Percentiles rank a stretch among this genome's conserved stretches.
phyloP scores from a whole-genome alignment of 306 rosid genomes.

The Inga laurina region DNA sequence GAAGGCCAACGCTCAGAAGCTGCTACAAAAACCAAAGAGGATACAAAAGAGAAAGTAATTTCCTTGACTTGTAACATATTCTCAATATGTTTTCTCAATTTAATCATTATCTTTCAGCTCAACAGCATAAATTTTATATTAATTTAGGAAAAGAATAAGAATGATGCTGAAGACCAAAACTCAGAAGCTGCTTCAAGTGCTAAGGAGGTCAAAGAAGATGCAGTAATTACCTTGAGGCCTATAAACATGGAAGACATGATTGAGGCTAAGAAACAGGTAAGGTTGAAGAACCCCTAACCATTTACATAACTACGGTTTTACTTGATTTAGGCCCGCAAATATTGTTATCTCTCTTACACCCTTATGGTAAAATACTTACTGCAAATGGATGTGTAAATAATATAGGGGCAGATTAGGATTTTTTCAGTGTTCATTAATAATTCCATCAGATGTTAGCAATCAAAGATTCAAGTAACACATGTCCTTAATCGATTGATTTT shows the following conservation, averaged over 20 bases:
- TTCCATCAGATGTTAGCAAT: too few species aligned
- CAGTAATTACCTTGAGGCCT: slow-evolving; percentile 32
- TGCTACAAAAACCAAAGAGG: background rate
- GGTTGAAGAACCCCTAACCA: background rate
- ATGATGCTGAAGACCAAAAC: slow-evolving; percentile 48
- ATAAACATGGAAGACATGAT: background rate
- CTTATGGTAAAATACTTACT: too few species aligned
- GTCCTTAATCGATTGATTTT: too few species aligned
- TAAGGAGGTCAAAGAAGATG: slow-evolving; percentile 60
- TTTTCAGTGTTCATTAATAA: too few species aligned
- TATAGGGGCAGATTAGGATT: too few species aligned
- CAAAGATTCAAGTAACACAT: too few species aligned
- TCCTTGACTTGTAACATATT: background rate
- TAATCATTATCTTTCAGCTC: background rate
- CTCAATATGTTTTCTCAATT: background rate
- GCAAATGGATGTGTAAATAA: too few species aligned
- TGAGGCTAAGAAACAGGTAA: background rate
- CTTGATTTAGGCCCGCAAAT: background rate
- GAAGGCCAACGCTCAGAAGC: background rate
- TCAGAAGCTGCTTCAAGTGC: slow-evolving; percentile 49
- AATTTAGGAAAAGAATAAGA: slow-evolving; percentile 70
- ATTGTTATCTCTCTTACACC: too few species aligned
- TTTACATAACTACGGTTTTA: background rate
- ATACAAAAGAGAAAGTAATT: background rate
- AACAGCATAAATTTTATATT: slow-evolving; percentile 14